phyloP scores from a whole-genome alignment of 805 yeast species.

The Lipomyces sp. region DNA sequence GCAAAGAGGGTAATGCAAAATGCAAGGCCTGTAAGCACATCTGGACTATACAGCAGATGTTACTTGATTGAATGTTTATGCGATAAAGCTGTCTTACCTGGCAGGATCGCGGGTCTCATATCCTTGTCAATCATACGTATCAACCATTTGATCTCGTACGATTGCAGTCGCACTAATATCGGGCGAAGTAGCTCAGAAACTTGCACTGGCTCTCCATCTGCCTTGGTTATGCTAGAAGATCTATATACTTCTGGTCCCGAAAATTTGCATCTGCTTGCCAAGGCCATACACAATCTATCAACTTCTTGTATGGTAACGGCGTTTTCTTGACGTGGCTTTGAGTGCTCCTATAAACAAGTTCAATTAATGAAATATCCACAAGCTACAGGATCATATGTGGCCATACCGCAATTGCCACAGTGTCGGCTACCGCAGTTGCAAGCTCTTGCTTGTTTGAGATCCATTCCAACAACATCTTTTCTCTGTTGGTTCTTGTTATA shows the following conservation, averaged over 20 bases:
- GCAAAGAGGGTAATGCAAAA: slow-evolving; percentile 22
- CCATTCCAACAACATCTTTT: not conserved
- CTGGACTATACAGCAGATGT: slow-evolving; percentile 7
- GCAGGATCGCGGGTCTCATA: slow-evolving; percentile 21
- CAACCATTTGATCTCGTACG: slow-evolving; percentile 30
- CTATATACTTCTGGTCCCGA: slow-evolving; percentile 7
- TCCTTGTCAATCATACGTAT: slow-evolving; percentile 21
- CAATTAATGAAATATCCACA: too few species aligned
- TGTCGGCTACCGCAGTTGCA: slow-evolving; percentile 13
- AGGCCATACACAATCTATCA: slow-evolving; percentile 4
- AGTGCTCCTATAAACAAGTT: not conserved
- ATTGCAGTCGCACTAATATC: slow-evolving; percentile 8
- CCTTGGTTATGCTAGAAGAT: not conserved
- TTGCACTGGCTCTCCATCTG: not conserved
- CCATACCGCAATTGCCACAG: slow-evolving; percentile 7
- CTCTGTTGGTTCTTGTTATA: slow-evolving; percentile 14
- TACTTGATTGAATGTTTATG: not conserved
- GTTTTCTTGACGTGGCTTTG: not conserved
- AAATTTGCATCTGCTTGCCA: slow-evolving; percentile 18
- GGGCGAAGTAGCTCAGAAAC: slow-evolving; percentile 11
- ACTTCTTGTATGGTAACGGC: slow-evolving; percentile 15
- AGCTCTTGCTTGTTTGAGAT: slow-evolving; percentile 15
- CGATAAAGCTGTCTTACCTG: slow-evolving; percentile 3
- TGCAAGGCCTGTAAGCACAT: slow-evolving; percentile 14
- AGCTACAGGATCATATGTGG: not conserved